These are phyloP conservation scores for Colletotrichum sp. DNA, from an alignment of 2,329 filamentous ascomycete genomes.

Conservation along the genomic window DNA sequence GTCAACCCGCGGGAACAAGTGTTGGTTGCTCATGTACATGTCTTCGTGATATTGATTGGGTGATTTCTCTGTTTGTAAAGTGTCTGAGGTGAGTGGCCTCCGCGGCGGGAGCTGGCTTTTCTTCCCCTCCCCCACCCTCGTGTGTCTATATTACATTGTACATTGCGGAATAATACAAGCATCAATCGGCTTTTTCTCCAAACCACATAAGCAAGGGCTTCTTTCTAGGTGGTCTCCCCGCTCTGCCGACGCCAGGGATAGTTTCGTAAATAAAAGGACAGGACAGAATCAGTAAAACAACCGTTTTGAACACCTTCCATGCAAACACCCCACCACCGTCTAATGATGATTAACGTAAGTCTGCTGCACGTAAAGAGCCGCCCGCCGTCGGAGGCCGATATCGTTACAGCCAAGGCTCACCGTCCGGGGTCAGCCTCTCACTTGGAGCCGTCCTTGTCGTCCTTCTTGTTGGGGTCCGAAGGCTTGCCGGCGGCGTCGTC, in stretches of 20 bases:
- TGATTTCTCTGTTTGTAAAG: background rate
- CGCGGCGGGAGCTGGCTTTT: conserved; percentile 27
- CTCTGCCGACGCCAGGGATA: background rate
- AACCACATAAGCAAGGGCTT: background rate
- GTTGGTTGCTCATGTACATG: background rate
- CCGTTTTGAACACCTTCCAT: conserved; percentile 43
- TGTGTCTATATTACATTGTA: conserved; percentile 18
- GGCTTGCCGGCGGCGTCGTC: conserved; percentile 29
- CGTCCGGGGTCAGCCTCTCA: conserved; percentile 37
- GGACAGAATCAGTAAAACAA: conserved; percentile 26
- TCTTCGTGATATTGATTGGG: conserved; percentile 5
- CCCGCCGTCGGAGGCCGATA: conserved; percentile 15
- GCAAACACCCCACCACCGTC: conserved; percentile 27
- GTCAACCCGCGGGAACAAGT: background rate
- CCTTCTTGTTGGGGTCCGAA: conserved; percentile 28
- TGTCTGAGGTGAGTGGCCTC: conserved; percentile 40
- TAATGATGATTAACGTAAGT: conserved; percentile 16
- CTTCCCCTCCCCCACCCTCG: conserved; percentile 15
- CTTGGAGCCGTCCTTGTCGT: conserved; percentile 28
- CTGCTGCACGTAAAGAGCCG: background rate
- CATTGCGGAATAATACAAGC: conserved; percentile 26
- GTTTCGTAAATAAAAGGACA: background rate
- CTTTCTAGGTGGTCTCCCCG: background rate
- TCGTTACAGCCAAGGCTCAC: conserved; percentile 23
- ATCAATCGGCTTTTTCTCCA: background rate